These are phyloP conservation scores for Fusarium azukiicola DNA, from an alignment of 2,329 filamentous ascomycete genomes.

Conservation along the genomic window DNA sequence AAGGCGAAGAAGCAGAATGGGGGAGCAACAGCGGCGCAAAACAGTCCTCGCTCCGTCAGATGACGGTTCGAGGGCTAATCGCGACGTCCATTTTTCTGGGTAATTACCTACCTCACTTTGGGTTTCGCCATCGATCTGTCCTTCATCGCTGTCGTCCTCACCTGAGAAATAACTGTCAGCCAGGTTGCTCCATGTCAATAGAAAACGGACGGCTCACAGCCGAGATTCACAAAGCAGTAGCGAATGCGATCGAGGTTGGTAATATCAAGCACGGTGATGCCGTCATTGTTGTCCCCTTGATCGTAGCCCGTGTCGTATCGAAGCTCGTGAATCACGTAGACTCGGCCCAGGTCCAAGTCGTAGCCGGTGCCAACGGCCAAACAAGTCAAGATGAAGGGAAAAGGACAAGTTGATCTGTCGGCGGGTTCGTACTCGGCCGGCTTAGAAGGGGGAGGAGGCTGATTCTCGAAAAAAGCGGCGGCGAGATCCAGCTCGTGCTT, in stretches of 20 bases:
- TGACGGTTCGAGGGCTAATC: neutral
- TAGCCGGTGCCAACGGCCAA: conserved; percentile 29
- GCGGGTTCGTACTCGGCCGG: neutral
- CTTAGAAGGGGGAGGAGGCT: neutral
- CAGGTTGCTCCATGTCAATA: neutral
- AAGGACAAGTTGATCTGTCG: neutral
- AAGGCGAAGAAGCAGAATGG: neutral
- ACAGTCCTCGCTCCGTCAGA: neutral
- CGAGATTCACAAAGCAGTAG: conserved; percentile 30
- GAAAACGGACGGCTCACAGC: neutral
- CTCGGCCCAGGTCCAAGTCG: neutral
- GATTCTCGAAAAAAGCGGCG: neutral
- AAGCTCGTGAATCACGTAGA: conserved; percentile 5
- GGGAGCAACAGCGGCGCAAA: neutral
- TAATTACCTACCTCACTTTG: neutral
- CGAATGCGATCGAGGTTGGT: conserved; percentile 15
- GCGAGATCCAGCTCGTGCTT: conserved; percentile 31
- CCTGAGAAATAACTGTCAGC: neutral
- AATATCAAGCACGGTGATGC: conserved; percentile 28
- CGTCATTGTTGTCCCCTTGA: conserved; percentile 23
- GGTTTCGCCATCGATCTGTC: neutral
- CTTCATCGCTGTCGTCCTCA: neutral
- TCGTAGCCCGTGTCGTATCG: conserved; percentile 17
- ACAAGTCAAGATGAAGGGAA: conserved; percentile 35
- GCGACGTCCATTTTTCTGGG: neutral